Evolutionary conservation across 805 yeast genomes (phyloP).

Genomic region (Candida pini): DNA sequence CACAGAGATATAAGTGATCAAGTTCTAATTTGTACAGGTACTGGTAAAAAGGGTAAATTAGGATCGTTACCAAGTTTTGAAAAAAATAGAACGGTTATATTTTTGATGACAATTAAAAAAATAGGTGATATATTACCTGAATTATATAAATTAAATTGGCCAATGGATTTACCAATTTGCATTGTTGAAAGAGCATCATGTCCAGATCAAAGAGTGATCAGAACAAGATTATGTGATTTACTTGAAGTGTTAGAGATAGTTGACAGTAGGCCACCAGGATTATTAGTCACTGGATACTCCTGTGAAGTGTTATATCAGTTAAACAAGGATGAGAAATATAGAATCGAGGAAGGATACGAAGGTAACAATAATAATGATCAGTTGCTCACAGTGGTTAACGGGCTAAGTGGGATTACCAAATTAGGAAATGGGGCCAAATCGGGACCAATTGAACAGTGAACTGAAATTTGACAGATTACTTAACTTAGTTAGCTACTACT

Average conservation of each 20-base stretch:
- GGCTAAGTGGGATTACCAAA: conserved; percentile 3
- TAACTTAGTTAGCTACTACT: too few species aligned
- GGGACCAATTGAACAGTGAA: too few species aligned
- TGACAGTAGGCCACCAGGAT: conserved; percentile 92
- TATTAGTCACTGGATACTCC: conserved; percentile 74
- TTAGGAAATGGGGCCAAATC: too few species aligned
- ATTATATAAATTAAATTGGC: conserved; percentile 54
- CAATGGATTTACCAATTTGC: conserved; percentile 66
- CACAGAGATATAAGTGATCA: conserved; percentile 92
- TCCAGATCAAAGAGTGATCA: conserved; percentile 81
- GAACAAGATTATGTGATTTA: conserved; percentile 63
- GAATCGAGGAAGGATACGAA: conserved; percentile 23
- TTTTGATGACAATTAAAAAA: conserved; percentile 86
- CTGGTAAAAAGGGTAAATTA: conserved; percentile 80
- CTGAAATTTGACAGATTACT: too few species aligned
- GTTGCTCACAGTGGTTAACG: conserved; percentile 1
- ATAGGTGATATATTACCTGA: conserved; percentile 49
- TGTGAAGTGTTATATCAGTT: conserved; percentile 37
- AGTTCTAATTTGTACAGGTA: conserved; percentile 89
- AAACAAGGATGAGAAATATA: conserved; percentile 15
- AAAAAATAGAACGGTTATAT: conserved; percentile 71
- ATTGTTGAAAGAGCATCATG: conserved; percentile 89
- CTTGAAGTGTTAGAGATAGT: conserved; percentile 67
- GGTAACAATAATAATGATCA: too few species aligned
- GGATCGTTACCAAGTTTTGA: conserved; percentile 77